Evolutionary conservation across 2,329 filamentous ascomycete genomes (phyloP).

Genomic region (Venturia nashicola): DNA sequence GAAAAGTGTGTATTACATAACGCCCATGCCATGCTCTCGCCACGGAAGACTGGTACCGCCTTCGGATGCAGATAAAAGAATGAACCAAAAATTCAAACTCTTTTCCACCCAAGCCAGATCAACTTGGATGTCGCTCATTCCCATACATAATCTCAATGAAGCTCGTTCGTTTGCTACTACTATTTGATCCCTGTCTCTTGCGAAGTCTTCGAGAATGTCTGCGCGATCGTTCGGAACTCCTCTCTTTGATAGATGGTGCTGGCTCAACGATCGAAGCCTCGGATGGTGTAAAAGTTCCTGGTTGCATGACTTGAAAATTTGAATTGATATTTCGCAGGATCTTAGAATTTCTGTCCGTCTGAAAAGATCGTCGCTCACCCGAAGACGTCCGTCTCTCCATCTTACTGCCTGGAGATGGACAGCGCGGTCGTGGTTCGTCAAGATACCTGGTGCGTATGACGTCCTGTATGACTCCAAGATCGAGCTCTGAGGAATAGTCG

Average conservation of each 20-base stretch:
- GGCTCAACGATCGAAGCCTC: background rate
- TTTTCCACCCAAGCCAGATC: background rate
- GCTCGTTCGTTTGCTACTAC: background rate
- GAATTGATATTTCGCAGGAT: constrained; percentile 29
- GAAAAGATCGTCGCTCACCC: constrained; percentile 2
- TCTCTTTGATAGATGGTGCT: background rate
- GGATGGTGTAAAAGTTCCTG: constrained; percentile 16
- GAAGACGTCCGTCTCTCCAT: constrained; percentile 12
- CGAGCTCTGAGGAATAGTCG: background rate
- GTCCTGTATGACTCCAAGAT: background rate
- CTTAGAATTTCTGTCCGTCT: constrained; percentile 16
- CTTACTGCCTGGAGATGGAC: background rate
- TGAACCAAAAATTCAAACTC: constrained; percentile 5
- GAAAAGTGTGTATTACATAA: background rate
- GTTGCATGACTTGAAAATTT: constrained; percentile 28
- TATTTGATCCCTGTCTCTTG: background rate
- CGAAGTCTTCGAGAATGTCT: constrained; percentile 3
- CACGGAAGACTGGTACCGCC: background rate
- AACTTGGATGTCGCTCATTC: constrained; percentile 4
- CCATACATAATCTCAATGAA: constrained; percentile 10
- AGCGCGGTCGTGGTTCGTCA: background rate
- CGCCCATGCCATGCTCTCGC: background rate
- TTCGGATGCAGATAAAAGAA: constrained; percentile 1
- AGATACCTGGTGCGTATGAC: background rate
- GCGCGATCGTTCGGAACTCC: background rate